phyloP scores from a whole-genome alignment of 163 green algal genomes.

The Coccomyxa subellipsoidea region DNA sequence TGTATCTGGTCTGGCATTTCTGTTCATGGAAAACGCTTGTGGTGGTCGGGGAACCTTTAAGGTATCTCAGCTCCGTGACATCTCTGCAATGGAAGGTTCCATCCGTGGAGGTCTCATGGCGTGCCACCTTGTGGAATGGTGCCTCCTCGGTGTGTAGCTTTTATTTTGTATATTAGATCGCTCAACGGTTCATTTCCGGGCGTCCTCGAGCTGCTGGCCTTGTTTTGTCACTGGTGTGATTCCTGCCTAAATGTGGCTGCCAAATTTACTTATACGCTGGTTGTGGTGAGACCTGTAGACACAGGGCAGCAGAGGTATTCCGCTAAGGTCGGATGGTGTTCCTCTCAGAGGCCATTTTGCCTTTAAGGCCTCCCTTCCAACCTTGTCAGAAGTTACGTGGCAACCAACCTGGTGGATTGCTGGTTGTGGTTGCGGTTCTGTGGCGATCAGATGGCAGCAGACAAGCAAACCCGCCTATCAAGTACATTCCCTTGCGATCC shows the following conservation, averaged over 20 bases:
- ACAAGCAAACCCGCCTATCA: no score
- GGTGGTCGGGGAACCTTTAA: not conserved
- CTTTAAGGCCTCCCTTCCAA: not conserved
- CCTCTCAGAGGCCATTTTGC: not conserved
- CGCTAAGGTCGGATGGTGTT: no score
- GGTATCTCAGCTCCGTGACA: not conserved
- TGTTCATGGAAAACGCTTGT: not conserved
- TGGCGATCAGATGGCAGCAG: no score
- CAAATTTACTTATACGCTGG: not conserved
- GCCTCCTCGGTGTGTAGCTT: no score
- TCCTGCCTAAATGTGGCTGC: not conserved
- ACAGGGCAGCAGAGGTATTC: no score
- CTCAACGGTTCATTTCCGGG: no score
- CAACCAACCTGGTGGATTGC: not conserved
- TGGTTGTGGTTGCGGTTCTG: not conserved
- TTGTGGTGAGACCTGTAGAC: no score
- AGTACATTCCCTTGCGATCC: no score
- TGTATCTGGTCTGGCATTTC: not conserved
- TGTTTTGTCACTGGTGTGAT: not conserved
- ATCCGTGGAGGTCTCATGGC: not conserved
- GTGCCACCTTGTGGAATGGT: no score
- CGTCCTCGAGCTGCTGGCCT: not conserved
- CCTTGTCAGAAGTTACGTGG: no score
- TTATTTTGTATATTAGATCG: no score
- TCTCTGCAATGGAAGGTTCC: not conserved